These are phyloP conservation scores for Xylaria longipes DNA, from an alignment of 495 filamentous ascomycete genomes.

Conservation along the genomic window DNA sequence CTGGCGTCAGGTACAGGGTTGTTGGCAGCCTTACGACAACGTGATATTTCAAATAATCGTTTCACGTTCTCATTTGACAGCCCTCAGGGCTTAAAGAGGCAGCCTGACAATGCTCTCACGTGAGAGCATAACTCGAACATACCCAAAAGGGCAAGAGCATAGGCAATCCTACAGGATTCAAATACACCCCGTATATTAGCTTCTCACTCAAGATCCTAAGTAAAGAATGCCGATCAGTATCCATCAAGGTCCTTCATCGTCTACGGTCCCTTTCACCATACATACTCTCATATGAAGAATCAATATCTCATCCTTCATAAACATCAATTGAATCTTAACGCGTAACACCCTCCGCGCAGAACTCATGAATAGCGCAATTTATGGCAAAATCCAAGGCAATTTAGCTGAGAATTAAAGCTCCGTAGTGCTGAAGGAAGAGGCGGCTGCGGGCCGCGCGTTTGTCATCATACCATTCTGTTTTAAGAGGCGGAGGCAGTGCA, in stretches of 20 bases:
- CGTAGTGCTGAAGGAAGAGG: background rate
- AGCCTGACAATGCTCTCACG: slow-evolving; percentile 8
- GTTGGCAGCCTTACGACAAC: background rate
- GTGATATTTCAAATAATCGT: slow-evolving; percentile 16
- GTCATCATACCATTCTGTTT: background rate
- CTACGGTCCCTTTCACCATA: background rate
- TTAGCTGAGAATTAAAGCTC: background rate
- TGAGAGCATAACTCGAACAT: background rate
- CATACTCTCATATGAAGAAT: background rate
- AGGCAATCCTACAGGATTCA: slow-evolving; percentile 19
- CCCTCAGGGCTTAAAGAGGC: slow-evolving; percentile 1
- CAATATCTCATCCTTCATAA: background rate
- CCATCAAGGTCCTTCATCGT: background rate
- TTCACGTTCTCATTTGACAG: slow-evolving; percentile 1
- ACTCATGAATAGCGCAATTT: background rate
- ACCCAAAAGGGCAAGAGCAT: slow-evolving; percentile 21
- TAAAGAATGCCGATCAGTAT: background rate
- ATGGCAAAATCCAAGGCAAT: background rate
- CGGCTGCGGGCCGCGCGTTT: background rate
- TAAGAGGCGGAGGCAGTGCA: background rate
- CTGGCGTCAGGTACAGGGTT: background rate
- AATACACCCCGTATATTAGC: background rate
- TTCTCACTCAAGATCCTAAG: background rate
- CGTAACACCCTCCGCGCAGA: background rate
- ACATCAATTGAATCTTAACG: background rate